Base-by-base conservation (phyloP, 1,284 basidiomycete species). In the Ceratobasidium sp. region DNA sequence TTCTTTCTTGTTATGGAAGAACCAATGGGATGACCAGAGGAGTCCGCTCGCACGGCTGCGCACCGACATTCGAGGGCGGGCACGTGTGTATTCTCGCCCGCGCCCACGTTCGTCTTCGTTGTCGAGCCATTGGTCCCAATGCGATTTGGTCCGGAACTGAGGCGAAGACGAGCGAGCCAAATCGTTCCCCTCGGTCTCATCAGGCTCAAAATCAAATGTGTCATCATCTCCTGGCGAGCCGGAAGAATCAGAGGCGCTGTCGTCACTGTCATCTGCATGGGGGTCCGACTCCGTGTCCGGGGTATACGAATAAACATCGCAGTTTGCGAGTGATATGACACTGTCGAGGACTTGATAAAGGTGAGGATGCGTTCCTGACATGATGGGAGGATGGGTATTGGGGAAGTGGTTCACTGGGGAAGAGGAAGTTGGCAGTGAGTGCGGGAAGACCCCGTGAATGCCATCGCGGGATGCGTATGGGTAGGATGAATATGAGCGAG, bases 1-100 rank as follows among this genome's bases (percentile, higher is more conserved):
- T 82, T 91, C 84, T 80, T 95, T 97, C 80, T 91, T 88, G 84
- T 96, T 98, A 80, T 96, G 87, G 85, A 99, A 98, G 85, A 99
- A 98, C 89, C 95, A 98, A 80, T 98, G 95, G 16, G 94, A 96
- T 43, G 94, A 95, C 97, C 96, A 98, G 6, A 98, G 85, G 73
- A 98, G 84, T 4, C 95, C 92, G n/a, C 95, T 95, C 18, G 57
- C 52, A 14, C 41, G 35, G 26, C 75, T 59, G 7, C 73, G 74
- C 14, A 73, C 18, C 1, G 59, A 52, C 4, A 55, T 23, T 2
- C 43, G 58, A n/a, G 58, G 58, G 28, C 67, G 52, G 32, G 67
- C 67, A 59, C 67, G 67, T 70, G 67, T 44, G 26, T 70, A 30
- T 30, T 21, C 38, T 18, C 67, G 38, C 13, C 67, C 67, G n/a